Percentiles rank a stretch among this genome's conserved stretches.
Evolutionary conservation across 306 rosid species (phyloP).

Genomic region (Casuarina glauca): DNA sequence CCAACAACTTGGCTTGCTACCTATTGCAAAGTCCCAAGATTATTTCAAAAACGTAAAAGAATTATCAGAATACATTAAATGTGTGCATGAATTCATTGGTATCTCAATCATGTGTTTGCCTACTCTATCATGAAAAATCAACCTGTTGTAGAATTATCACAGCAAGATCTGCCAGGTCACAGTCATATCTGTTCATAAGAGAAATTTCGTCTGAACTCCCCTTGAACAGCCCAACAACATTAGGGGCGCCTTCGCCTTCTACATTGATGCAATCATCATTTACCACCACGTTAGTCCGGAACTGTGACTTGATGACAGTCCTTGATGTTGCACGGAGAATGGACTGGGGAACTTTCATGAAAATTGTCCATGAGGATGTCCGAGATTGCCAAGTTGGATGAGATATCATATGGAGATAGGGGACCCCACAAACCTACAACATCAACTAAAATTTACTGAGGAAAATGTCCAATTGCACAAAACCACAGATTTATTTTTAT

Average conservation of each 20-base stretch:
- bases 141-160: slow-evolving; percentile 93
- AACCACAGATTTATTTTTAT: slow-evolving; percentile 9
- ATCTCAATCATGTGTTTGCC: neutral
- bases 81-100: neutral
- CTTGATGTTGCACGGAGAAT: slow-evolving; percentile 47
- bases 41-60: slow-evolving; percentile 21
- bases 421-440: slow-evolving; percentile 70
- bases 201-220: slow-evolving; percentile 60
- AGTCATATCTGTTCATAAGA: slow-evolving; percentile 69
- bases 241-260: slow-evolving; percentile 88
- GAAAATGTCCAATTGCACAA: slow-evolving; percentile 21
- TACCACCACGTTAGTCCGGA: slow-evolving; percentile 78
- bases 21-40: slow-evolving; percentile 38
- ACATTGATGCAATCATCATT: slow-evolving; percentile 75
- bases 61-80: neutral
- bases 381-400: slow-evolving; percentile 94
- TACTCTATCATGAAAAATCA: neutral
- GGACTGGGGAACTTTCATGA: slow-evolving; percentile 73
- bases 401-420: slow-evolving; percentile 70
- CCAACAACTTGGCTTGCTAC: slow-evolving; percentile 82
- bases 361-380: slow-evolving; percentile 80
- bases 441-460: slow-evolving; percentile 19
- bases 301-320: slow-evolving; percentile 53
- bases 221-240: slow-evolving; percentile 69
- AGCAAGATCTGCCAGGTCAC: slow-evolving; percentile 80